Base-by-base conservation (phyloP, 306 rosid genomes). In the Cicer pinnatifidum region DNA sequence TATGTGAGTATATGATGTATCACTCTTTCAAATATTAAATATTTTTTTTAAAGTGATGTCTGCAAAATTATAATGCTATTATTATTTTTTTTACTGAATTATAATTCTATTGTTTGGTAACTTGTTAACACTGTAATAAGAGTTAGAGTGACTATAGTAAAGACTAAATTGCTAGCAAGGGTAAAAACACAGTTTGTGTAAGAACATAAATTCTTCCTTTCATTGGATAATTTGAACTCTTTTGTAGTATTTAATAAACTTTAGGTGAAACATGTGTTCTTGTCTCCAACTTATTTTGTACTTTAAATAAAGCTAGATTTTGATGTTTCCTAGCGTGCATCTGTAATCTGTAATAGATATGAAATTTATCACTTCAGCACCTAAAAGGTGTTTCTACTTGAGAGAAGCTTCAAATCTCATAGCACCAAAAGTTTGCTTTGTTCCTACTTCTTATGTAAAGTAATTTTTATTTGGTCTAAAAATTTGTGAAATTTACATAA, bases 291-390 rank as follows among this genome's bases (percentile, higher is more conserved):
- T 76, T 75, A 65, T 76, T 57, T 52, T 66, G 66, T 43, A 77
- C 75, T 63, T 62, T 60, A 17, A 48, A 67, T 16, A 80, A 84
- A 77, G 82, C 82, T 40, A 38, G 71, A 76, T 60, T 39, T 8
- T 38, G 43, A 69, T 72, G 87, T 84, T 84, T 68, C 73, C 67
- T 69, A 69, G 82, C 77, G 60, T 73, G 84, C 77, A 66, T 17
- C 11, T 66, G 8, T 61, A 61, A 64, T 53, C 48, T 65, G n/a
- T 50, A 45, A 20, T 15, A 69, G 75, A 68, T 74, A 44, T 61
- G 37, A 53, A 67, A 56, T 43, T 69, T 59, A 73, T 71, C 72
- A 51, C 80, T 41, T 80, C 80, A 41, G 60, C 72, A 41, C 78
- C 81, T 38, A 67, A 67, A 70, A 65, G 71, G 46, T 39, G 35